A percentile compares a stretch with the other conserved stretches of the same genome.
Conservation (phyloP, 768 basidiomycete species). For the Russula emetica region DNA sequence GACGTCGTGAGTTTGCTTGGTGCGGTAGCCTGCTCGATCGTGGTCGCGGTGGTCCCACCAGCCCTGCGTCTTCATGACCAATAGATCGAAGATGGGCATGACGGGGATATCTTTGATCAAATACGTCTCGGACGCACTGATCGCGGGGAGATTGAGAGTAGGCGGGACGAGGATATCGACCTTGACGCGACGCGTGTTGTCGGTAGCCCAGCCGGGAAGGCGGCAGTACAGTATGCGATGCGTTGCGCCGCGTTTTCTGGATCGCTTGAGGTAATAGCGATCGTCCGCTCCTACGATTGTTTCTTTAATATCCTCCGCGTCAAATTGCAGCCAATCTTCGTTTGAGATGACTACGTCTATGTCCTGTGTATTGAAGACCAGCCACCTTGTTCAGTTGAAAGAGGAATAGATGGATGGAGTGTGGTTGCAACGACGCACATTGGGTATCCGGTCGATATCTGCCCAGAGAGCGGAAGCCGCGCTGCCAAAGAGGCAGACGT, state of each 20-base stretch:
- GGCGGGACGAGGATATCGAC: too few species aligned
- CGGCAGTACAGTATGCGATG: constrained; percentile 4
- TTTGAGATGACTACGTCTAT: constrained; percentile 3
- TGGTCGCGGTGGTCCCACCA: too few species aligned
- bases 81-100: too few species aligned
- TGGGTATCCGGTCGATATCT: constrained; percentile 9
- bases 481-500: constrained; percentile 17
- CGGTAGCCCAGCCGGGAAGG: constrained; percentile 2
- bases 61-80: too few species aligned
- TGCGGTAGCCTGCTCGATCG: too few species aligned
- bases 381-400: not conserved
- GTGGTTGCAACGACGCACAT: not conserved
- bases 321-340: not conserved
- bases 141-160: too few species aligned
- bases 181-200: not conserved
- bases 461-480: constrained; percentile 11
- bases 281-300: not conserved
- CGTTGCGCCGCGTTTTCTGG: not conserved
- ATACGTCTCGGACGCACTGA: too few species aligned
- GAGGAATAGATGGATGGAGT: not conserved
- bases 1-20: too few species aligned
- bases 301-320: constrained; percentile 1
- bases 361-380: not conserved
- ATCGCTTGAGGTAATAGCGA: constrained; percentile 13
- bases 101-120: too few species aligned